phyloP scores from a whole-genome alignment of 2,329 filamentous ascomycete genomes.

The Aspergillus jensenii region DNA sequence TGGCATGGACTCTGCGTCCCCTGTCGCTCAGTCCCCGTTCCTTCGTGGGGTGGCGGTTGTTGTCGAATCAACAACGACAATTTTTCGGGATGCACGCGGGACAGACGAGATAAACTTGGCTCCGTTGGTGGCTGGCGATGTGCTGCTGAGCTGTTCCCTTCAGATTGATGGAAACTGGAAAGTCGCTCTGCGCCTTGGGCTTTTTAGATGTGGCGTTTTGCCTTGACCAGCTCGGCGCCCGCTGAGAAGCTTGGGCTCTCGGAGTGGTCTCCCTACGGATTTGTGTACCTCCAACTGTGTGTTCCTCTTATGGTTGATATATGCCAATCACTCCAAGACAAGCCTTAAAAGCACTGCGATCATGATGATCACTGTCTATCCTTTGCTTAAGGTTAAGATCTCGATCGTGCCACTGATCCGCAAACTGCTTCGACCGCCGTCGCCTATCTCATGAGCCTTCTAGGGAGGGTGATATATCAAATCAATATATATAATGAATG shows the following conservation, averaged over 20 bases:
- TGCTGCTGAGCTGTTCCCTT: slow-evolving; percentile 20
- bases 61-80: slow-evolving; percentile 6
- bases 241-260: neutral
- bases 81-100: neutral
- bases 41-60: neutral
- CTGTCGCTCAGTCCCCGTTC: slow-evolving; percentile 12
- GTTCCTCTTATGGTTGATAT: neutral
- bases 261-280: neutral
- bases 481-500: neutral
- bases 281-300: neutral
- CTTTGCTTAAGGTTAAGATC: slow-evolving; percentile 8
- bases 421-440: neutral
- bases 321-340: neutral
- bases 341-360: slow-evolving; percentile 1
- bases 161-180: slow-evolving; percentile 1
- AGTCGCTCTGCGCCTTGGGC: neutral
- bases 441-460: neutral
- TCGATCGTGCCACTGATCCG: slow-evolving; percentile 7
- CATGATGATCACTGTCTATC: slow-evolving; percentile 9
- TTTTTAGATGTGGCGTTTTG: slow-evolving; percentile 3
- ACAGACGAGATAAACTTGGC: slow-evolving; percentile 13
- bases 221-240: neutral
- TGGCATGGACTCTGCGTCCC: slow-evolving; percentile 1
- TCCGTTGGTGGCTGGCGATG: neutral
- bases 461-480: neutral